phyloP scores from a whole-genome alignment of 1,139 yeast genomes.

The Protomyces gravidus region DNA sequence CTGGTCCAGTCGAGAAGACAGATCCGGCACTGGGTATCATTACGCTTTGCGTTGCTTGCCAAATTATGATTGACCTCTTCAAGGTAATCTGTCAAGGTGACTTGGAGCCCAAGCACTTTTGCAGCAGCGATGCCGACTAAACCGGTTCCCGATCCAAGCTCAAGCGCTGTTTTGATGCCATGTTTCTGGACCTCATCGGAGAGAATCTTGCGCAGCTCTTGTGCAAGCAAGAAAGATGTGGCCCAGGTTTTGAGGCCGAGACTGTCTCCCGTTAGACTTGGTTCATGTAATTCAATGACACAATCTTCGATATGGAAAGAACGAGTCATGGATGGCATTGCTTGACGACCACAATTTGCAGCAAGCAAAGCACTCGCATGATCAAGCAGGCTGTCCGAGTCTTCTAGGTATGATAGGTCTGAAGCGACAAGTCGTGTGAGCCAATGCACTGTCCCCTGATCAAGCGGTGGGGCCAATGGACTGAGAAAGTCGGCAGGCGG shows the following conservation, averaged over 20 bases:
- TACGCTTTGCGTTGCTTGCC: conserved; percentile 52
- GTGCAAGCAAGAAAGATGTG: conserved; percentile 67
- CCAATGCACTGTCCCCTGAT: conserved; percentile 47
- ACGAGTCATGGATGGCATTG: conserved; percentile 67
- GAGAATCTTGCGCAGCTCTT: conserved; percentile 45
- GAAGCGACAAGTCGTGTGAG: conserved; percentile 61
- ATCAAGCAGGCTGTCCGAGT: conserved; percentile 48
- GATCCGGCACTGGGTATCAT: conserved; percentile 39
- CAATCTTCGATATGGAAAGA: conserved; percentile 40
- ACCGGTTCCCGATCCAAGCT: conserved; percentile 93
- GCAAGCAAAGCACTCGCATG: conserved; percentile 64
- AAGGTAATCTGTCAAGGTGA: conserved; percentile 64
- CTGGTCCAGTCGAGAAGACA: conserved; percentile 13
- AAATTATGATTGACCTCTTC: conserved; percentile 72
- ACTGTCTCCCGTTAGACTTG: conserved; percentile 79
- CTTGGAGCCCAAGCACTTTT: conserved; percentile 49
- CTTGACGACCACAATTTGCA: conserved; percentile 81
- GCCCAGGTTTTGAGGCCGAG: conserved; percentile 97
- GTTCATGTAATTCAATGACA: conserved; percentile 56
- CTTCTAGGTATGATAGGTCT: conserved; percentile 51
- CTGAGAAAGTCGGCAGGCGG: conserved; percentile 1
- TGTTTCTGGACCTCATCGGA: conserved; percentile 32
- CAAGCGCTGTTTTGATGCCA: conserved; percentile 53
- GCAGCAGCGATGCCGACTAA: conserved; percentile 67
- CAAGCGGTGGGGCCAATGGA: conserved; percentile 3